These are phyloP conservation scores for Fusarium duplospermum DNA, from an alignment of 2,329 filamentous ascomycete species.

Conservation along the genomic window DNA sequence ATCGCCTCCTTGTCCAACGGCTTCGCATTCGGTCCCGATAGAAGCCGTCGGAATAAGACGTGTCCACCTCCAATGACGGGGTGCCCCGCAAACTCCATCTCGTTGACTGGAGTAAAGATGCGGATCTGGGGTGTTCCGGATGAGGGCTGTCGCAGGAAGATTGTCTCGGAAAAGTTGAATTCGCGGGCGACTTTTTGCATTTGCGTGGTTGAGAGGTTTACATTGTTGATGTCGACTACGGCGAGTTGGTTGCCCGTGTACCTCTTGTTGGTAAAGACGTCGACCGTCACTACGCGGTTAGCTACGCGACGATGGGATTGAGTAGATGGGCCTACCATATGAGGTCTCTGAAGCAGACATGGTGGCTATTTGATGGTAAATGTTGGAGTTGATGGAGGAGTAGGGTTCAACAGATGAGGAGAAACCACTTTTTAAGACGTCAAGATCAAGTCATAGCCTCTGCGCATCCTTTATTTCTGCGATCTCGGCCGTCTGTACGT, in stretches of 20 bases:
- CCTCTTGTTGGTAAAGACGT: background rate
- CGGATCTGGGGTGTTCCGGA: background rate
- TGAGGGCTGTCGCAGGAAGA: conserved; percentile 8
- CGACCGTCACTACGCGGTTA: background rate
- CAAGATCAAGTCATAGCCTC: background rate
- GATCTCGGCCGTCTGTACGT: background rate
- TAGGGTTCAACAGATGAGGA: background rate
- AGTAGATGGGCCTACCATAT: background rate
- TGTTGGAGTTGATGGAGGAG: background rate
- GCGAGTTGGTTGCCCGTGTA: conserved; percentile 30
- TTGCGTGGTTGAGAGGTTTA: background rate
- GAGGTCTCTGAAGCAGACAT: background rate
- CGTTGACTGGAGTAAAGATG: conserved; percentile 28
- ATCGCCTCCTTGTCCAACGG: background rate
- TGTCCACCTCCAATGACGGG: conserved; percentile 27
- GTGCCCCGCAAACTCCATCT: conserved; percentile 32
- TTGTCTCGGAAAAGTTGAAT: conserved; percentile 30
- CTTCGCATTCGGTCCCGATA: background rate
- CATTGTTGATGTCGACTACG: conserved; percentile 9
- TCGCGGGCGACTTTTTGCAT: conserved; percentile 26
- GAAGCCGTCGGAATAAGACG: conserved; percentile 17
- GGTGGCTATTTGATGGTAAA: background rate
- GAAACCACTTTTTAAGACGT: background rate
- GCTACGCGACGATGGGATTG: background rate
- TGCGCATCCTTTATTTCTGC: background rate